Conservation (phyloP, 1,284 basidiomycete species). For the Trametes hirsuta region DNA sequence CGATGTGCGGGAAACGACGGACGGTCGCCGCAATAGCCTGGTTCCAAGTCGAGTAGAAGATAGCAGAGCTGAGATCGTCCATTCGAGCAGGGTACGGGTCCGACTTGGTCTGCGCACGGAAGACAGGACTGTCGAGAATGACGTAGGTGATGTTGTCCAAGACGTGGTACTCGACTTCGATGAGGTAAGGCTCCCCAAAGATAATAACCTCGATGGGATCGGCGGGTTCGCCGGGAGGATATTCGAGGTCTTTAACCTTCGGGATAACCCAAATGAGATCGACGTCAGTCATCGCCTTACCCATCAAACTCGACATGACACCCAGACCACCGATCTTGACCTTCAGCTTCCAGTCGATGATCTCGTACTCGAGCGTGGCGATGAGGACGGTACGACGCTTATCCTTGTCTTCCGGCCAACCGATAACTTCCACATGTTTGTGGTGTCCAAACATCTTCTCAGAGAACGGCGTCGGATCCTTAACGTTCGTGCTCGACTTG, state of each 20-base stretch:
- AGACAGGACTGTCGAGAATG: constrained; percentile 91
- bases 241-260: constrained; percentile 92
- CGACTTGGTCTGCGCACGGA: constrained; percentile 92
- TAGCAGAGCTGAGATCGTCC: constrained; percentile 93
- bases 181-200: constrained; percentile 92
- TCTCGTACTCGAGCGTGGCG: constrained; percentile 91
- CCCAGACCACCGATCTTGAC: constrained; percentile 96
- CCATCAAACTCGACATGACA: constrained; percentile 96
- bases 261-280: constrained; percentile 92
- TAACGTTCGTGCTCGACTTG: constrained; percentile 67
- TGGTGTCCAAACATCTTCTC: constrained; percentile 67
- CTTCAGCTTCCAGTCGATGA: constrained; percentile 95
- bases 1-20: constrained; percentile 81
- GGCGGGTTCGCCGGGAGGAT: constrained; percentile 86
- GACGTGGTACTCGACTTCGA: constrained; percentile 90
- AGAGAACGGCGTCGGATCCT: constrained; percentile 54
- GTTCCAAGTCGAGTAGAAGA: constrained; percentile 97
- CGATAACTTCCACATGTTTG: constrained; percentile 67
- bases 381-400: constrained; percentile 91
- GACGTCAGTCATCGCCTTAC: constrained; percentile 95
- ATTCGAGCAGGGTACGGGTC: constrained; percentile 95
- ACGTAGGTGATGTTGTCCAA: constrained; percentile 94
- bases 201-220: constrained; percentile 95
- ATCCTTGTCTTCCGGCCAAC: constrained; percentile 90
- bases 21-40: constrained; percentile 92